A percentile compares a stretch with the other conserved stretches of the same genome.
These are phyloP conservation scores for Fusarium sp. DNA, from an alignment of 2,329 filamentous ascomycete species.

Conservation along the genomic window DNA sequence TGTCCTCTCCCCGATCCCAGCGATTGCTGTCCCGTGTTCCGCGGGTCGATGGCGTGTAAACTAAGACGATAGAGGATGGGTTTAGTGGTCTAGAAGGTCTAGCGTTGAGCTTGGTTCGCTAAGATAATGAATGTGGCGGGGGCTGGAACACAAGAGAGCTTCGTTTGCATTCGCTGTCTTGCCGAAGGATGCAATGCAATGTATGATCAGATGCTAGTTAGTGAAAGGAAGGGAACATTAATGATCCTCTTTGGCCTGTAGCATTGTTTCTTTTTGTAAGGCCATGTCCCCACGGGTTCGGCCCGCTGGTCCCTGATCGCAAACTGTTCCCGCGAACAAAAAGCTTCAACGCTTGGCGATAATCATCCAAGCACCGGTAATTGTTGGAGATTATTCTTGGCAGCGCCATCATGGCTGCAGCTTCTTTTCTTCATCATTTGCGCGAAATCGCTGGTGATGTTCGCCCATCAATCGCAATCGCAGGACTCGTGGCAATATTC, in stretches of 20 bases:
- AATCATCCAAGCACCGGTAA: too few species aligned
- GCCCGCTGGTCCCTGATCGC: neutral
- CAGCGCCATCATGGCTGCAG: slow-evolving; percentile 3
- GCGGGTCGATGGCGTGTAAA: neutral
- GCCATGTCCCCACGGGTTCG: neutral
- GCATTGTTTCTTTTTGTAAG: neutral
- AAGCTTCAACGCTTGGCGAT: neutral
- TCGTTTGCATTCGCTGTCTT: neutral
- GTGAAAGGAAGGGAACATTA: neutral
- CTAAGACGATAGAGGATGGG: neutral
- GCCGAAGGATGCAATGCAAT: neutral
- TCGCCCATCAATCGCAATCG: slow-evolving; percentile 16
- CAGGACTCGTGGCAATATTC: neutral
- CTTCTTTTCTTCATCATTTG: neutral
- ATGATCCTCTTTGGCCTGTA: neutral
- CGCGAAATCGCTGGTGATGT: neutral
- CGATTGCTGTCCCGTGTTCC: neutral
- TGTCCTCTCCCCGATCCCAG: neutral
- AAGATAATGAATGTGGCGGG: neutral
- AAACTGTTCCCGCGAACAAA: neutral
- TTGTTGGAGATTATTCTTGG: neutral
- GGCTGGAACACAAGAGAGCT: neutral
- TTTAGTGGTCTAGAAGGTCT: neutral
- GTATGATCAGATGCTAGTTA: neutral
- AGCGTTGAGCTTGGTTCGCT: neutral